A percentile compares a stretch with the other conserved stretches of the same genome.
Evolutionary conservation across 441 rosid genomes (phyloP).

Genomic region (Gossypium lobatum): DNA sequence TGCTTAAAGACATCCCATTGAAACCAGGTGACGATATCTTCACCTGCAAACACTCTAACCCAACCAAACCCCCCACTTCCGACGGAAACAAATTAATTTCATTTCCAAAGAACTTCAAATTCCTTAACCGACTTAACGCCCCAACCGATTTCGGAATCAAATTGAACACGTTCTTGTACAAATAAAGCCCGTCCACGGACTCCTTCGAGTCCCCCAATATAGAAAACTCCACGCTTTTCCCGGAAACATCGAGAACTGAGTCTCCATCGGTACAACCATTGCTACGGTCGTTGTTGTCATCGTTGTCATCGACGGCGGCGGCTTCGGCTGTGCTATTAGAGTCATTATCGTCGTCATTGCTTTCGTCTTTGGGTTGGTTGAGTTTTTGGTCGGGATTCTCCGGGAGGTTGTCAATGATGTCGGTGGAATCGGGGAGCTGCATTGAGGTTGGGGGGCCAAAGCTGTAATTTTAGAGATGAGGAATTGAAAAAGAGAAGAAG

Average conservation of each 20-base stretch:
- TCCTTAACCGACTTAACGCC: constrained; percentile 42
- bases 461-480: background rate
- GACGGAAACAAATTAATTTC: constrained; percentile 64
- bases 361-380: background rate
- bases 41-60: constrained; percentile 78
- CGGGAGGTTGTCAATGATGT: constrained; percentile 17
- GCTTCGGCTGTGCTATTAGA: constrained; percentile 6
- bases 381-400: constrained; percentile 20
- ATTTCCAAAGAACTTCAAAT: constrained; percentile 76
- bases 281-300: background rate
- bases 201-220: constrained; percentile 34
- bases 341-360: background rate
- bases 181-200: constrained; percentile 48
- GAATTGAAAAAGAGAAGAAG: background rate
- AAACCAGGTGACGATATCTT: constrained; percentile 62
- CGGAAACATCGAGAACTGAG: constrained; percentile 63
- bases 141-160: constrained; percentile 75
- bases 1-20: constrained; percentile 53
- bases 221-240: constrained; percentile 60
- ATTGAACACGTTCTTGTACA: constrained; percentile 68
- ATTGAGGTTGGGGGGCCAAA: constrained; percentile 21
- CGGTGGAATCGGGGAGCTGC: constrained; percentile 31
- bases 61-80: constrained; percentile 59
- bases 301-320: background rate
- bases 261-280: constrained; percentile 35